phyloP scores from a whole-genome alignment of 1,284 basidiomycete species.

The Irpex lacteus region DNA sequence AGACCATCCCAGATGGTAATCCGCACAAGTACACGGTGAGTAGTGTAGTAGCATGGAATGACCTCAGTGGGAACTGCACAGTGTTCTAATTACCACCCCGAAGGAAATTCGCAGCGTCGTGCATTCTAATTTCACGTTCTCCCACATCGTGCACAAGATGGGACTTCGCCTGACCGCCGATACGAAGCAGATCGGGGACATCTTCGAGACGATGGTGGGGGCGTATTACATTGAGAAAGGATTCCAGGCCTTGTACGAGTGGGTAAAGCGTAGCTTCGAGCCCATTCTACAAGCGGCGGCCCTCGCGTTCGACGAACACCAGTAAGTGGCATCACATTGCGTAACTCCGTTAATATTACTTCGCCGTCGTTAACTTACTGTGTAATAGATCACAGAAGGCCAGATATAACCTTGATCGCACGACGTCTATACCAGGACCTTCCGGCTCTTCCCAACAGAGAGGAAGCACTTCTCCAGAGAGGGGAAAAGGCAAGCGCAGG shows the following conservation, averaged over 20 bases:
- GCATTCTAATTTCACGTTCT: constrained; percentile 12
- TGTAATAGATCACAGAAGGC: not conserved
- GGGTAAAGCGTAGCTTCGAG: constrained; percentile 16
- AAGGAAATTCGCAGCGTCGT: constrained; percentile 9
- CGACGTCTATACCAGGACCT: not conserved
- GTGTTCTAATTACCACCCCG: no score
- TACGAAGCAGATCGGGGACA: constrained; percentile 12
- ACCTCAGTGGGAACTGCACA: no score
- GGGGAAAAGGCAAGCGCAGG: constrained; percentile 5
- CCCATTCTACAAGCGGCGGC: constrained; percentile 16
- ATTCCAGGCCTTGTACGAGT: constrained; percentile 15
- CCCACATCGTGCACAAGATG: constrained; percentile 12
- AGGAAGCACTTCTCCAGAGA: not conserved
- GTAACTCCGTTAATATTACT: not conserved
- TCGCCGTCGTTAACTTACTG: not conserved
- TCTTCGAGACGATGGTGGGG: constrained; percentile 14
- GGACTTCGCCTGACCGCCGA: constrained; percentile 4
- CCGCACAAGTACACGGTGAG: constrained; percentile 32
- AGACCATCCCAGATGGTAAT: constrained; percentile 24
- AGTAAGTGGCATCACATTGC: not conserved
- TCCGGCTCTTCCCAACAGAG: not conserved
- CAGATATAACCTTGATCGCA: not conserved
- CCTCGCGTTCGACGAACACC: constrained; percentile 10
- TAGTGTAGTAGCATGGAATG: not conserved
- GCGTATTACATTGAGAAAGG: constrained; percentile 22